phyloP scores from a whole-genome alignment of 2,329 filamentous ascomycete species.

The Bipolaris bicolor region DNA sequence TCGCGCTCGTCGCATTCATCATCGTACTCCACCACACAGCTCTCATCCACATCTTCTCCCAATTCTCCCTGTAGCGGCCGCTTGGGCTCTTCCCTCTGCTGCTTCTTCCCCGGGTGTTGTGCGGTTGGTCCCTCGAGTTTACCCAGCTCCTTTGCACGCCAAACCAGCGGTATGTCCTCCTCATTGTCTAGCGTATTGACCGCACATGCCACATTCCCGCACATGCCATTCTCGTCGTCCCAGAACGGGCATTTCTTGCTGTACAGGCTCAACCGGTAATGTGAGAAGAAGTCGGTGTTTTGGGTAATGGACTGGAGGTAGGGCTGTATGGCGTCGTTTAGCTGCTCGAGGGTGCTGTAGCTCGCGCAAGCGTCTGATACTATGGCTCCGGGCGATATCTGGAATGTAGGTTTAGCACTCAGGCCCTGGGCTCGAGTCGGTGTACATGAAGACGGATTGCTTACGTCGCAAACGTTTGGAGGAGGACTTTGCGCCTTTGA shows the following conservation, averaged over 20 bases:
- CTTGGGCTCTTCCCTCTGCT: conserved; percentile 72
- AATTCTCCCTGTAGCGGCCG: conserved; percentile 81
- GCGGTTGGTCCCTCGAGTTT: conserved; percentile 91
- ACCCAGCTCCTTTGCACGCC: conserved; percentile 89
- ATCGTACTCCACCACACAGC: conserved; percentile 95
- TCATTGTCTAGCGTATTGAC: conserved; percentile 96
- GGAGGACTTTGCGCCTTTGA: conserved; percentile 49
- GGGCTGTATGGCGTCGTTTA: conserved; percentile 80
- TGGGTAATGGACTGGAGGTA: conserved; percentile 80
- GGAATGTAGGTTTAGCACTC: conserved; percentile 48
- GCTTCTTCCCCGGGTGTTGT: conserved; percentile 79
- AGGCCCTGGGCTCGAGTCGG: conserved; percentile 29
- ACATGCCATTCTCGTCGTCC: conserved; percentile 91
- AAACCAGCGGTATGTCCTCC: conserved; percentile 88
- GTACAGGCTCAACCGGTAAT: conserved; percentile 94
- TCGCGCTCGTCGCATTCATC: conserved; percentile 96
- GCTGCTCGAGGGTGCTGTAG: conserved; percentile 83
- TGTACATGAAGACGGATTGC: conserved; percentile 42
- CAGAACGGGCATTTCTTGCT: conserved; percentile 96
- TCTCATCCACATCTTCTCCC: conserved; percentile 88
- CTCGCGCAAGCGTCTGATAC: conserved; percentile 95
- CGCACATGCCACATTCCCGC: conserved; percentile 94
- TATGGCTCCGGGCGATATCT: conserved; percentile 88
- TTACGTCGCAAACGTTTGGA: conserved; percentile 63
- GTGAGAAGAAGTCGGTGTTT: conserved; percentile 95